These are phyloP conservation scores for Penicillium frequentans DNA, from an alignment of 2,329 filamentous ascomycete species.

Conservation along the genomic window DNA sequence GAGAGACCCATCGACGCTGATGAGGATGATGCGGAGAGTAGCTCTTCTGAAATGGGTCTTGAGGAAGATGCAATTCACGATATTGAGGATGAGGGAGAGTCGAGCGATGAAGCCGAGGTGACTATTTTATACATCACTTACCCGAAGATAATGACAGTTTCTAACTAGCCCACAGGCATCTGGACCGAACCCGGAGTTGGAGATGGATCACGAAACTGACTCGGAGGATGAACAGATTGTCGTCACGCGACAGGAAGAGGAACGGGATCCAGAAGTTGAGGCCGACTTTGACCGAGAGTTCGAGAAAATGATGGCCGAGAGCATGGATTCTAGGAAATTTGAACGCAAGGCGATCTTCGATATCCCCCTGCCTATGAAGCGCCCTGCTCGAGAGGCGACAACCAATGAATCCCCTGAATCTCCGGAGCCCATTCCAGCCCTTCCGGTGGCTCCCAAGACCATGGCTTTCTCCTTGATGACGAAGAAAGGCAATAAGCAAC, in stretches of 20 bases:
- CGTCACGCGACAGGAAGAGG: constrained; percentile 85
- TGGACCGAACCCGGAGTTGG: constrained; percentile 48
- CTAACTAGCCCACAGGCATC: constrained; percentile 34
- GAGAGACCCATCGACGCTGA: constrained; percentile 71
- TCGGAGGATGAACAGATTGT: constrained; percentile 87
- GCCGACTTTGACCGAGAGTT: constrained; percentile 98
- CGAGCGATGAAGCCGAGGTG: constrained; percentile 51
- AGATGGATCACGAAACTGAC: constrained; percentile 48
- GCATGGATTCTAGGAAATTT: constrained; percentile 90
- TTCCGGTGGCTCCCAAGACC: constrained; percentile 52
- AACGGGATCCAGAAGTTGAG: constrained; percentile 88
- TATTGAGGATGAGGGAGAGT: constrained; percentile 55
- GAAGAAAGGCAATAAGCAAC: constrained; percentile 92
- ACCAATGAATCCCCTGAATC: constrained; percentile 36
- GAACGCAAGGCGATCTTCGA: constrained; percentile 94
- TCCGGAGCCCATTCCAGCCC: constrained; percentile 24
- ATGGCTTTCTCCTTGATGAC: constrained; percentile 97
- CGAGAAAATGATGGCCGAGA: constrained; percentile 97
- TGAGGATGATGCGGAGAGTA: constrained; percentile 70
- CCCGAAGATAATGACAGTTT: background rate
- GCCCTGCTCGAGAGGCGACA: constrained; percentile 60
- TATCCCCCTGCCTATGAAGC: constrained; percentile 90
- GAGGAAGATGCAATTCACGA: constrained; percentile 60
- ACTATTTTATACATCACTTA: background rate
- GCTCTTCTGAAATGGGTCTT: constrained; percentile 74